These are phyloP conservation scores for Oenanthe javanica DNA, from an alignment of 140 eudicot genomes.

Conservation along the genomic window DNA sequence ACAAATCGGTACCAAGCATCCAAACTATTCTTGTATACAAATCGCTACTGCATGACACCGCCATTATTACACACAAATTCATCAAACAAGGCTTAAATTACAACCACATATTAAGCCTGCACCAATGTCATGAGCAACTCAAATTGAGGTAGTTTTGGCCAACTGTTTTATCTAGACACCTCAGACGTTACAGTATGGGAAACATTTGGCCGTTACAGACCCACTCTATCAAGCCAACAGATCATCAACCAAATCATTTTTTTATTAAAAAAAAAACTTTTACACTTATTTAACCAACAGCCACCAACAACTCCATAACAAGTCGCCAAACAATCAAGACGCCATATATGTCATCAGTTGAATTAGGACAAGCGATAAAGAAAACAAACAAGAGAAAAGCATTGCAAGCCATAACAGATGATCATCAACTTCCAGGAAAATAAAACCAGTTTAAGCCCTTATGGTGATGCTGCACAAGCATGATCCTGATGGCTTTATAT, in stretches of 20 bases:
- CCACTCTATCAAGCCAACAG: neutral
- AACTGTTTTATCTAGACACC: neutral
- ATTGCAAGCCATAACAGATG: neutral
- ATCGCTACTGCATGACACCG: neutral
- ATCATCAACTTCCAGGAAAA: neutral
- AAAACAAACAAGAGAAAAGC: neutral
- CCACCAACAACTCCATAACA: neutral
- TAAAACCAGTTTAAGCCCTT: slow-evolving; percentile 33
- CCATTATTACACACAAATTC: neutral
- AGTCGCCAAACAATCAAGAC: neutral
- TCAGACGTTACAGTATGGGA: too few species aligned
- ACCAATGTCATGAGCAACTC: neutral
- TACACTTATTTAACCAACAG: neutral
- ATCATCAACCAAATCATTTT: neutral
- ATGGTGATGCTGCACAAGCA: slow-evolving; percentile 72
- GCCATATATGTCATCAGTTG: neutral
- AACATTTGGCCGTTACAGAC: too few species aligned
- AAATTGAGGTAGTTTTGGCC: neutral
- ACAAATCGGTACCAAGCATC: too few species aligned
- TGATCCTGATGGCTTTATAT: slow-evolving; percentile 65
- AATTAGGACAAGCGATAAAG: neutral
- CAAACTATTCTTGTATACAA: neutral
- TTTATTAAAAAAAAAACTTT: neutral
- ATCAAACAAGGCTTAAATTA: neutral
- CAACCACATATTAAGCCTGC: neutral